These are phyloP conservation scores for Colletotrichum coccodes DNA, from an alignment of 2,329 filamentous ascomycete species.

Conservation along the genomic window DNA sequence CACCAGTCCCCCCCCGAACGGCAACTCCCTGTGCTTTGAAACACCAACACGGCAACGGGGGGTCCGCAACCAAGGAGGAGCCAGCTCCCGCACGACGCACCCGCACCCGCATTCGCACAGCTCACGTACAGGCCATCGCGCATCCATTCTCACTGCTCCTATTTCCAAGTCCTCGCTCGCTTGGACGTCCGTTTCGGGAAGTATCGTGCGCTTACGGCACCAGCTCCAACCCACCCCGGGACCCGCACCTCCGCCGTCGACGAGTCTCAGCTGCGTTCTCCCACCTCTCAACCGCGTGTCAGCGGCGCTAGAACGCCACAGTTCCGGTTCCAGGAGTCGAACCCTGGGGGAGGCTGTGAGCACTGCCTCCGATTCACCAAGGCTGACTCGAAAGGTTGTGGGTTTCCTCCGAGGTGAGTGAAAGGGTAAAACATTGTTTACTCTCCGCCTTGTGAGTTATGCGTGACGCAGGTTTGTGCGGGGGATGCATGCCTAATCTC, in stretches of 20 bases:
- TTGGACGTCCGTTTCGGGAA: slow-evolving; percentile 30
- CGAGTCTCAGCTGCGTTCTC: slow-evolving; percentile 13
- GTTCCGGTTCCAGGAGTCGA: not conserved
- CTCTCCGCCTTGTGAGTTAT: not conserved
- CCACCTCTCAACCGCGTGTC: not conserved
- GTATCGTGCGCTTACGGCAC: not conserved
- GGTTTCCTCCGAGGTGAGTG: not conserved
- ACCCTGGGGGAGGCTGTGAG: not conserved
- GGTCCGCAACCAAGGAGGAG: slow-evolving; percentile 8
- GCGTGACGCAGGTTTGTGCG: slow-evolving; percentile 6
- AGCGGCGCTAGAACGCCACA: not conserved
- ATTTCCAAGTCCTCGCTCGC: not conserved
- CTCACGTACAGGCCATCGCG: not conserved
- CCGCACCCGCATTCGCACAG: slow-evolving; percentile 25
- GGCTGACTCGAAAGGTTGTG: not conserved
- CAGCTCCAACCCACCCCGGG: not conserved
- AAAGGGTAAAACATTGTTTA: slow-evolving; percentile 1
- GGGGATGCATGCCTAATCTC: slow-evolving; percentile 17
- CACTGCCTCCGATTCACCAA: not conserved
- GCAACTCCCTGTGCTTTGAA: slow-evolving; percentile 27
- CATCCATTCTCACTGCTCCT: slow-evolving; percentile 1
- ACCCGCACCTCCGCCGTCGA: slow-evolving; percentile 8
- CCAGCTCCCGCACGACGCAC: slow-evolving; percentile 19
- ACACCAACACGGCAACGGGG: slow-evolving; percentile 17
- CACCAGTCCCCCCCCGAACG: slow-evolving; percentile 11